Evolutionary conservation across 495 filamentous ascomycete genomes (phyloP), one percentile per base, ranked within the genome.

Genomic region (Achaetomiella virescens): DNA sequence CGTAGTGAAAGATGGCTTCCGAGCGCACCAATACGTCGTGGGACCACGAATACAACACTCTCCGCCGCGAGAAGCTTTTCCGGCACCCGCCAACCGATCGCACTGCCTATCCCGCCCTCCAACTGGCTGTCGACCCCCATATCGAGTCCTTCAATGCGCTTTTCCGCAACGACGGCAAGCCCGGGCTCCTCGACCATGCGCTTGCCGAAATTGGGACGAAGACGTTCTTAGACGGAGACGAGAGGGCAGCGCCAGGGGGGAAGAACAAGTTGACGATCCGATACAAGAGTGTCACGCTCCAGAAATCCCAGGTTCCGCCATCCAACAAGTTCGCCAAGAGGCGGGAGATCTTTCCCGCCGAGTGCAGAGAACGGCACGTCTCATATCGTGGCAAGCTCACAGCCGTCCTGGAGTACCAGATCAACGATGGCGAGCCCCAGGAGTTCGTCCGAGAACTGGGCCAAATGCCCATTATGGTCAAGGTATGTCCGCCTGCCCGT

Each of bases 111-210:
- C 93, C 93, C 3, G 81, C 88, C 12, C 79, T 98, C 43, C 85
- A 89, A 45, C 82, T 80, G 38, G 88, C 92, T 2, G 83, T 96
- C 57, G 78, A 85, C 55, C 93, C 93, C 31, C 93, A 98, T 69
- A 84, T 96, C 66, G 84, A 96, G 59, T 92, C 93, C 9, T 97
- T 97, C 83, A 95, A 98, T 76, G 86, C 88, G n/a, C 75, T 96
- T 37, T 90, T 96, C 64, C 84, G 84, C 14, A 75, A 73, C 62
- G 64, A 72, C 56, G 79, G 74, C 59, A 78, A 80, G 60, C 72
- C 78, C 42, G 82, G 85, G 42, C 78, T 95, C 22, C 71, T 98
- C 41, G 84, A 89, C 48, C 82, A 84, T 21, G 90, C 81, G 12
- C 62, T 97, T 51, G 81, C 81, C 65, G 93, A 98, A 64, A 96